These are phyloP conservation scores for Lippia alba DNA, from an alignment of 305 asterid genomes.

Conservation along the genomic window DNA sequence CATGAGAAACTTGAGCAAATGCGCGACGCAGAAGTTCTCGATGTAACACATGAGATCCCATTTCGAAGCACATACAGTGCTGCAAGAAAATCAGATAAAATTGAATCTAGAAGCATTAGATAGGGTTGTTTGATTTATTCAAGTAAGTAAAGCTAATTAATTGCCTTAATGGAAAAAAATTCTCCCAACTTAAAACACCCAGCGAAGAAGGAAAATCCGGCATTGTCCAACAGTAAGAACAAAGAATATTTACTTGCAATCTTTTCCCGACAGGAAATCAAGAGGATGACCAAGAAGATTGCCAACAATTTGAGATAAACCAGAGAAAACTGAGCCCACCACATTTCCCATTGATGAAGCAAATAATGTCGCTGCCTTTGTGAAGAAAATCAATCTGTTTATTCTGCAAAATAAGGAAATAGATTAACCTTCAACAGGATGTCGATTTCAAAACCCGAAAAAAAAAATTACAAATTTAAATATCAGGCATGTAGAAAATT, in stretches of 20 bases:
- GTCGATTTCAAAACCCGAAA: neutral
- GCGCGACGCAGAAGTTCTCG: constrained; percentile 72
- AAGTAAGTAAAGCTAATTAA: neutral
- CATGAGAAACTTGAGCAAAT: constrained; percentile 66
- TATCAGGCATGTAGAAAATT: no score
- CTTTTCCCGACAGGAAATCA: constrained; percentile 73
- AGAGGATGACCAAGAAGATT: constrained; percentile 75
- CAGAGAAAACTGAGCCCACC: constrained; percentile 53
- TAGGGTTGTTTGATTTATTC: neutral
- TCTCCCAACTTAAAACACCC: no score
- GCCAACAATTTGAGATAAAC: constrained; percentile 58
- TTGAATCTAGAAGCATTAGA: neutral
- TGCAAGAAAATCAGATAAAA: constrained; percentile 36
- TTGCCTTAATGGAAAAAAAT: no score
- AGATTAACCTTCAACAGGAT: neutral
- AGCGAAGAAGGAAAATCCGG: no score
- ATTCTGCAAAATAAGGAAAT: constrained; percentile 6
- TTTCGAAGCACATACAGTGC: constrained; percentile 59
- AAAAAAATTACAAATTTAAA: neutral
- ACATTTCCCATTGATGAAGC: constrained; percentile 59
- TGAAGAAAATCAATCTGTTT: neutral
- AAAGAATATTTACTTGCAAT: constrained; percentile 58
- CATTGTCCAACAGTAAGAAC: neutral
- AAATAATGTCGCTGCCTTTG: constrained; percentile 3
- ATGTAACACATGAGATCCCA: constrained; percentile 73